Percentiles rank a stretch among this genome's conserved stretches.
Conservation (phyloP, 768 basidiomycete genomes). For the Lentinula lateritia region DNA sequence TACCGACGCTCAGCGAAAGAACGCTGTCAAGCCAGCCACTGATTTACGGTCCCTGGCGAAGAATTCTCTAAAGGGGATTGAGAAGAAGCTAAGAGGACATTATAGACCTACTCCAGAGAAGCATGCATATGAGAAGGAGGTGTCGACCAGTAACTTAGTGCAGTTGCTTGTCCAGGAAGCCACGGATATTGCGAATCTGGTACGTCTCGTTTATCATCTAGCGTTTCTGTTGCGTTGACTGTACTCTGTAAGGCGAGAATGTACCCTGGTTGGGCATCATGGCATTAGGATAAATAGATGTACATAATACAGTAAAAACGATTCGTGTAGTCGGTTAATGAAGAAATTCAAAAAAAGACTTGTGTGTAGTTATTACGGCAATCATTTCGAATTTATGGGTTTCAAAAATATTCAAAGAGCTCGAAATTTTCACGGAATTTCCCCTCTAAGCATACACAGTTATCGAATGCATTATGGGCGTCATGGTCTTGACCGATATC, state of each 20-base stretch:
- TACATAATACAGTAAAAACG: no score
- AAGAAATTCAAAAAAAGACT: no score
- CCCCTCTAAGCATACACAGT: no score
- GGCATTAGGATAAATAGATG: conserved; percentile 38
- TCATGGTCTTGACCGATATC: no score
- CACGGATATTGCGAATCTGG: conserved; percentile 64
- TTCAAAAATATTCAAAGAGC: no score
- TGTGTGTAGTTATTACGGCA: no score
- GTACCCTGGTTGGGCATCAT: conserved; percentile 88
- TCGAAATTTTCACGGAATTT: no score
- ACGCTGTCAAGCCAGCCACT: conserved; percentile 30
- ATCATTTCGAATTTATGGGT: no score
- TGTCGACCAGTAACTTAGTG: conserved; percentile 82
- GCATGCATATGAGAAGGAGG: conserved; percentile 46
- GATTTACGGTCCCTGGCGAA: conserved; percentile 68
- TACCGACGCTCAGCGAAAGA: background rate
- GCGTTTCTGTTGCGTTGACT: conserved; percentile 50
- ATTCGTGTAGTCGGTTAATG: no score
- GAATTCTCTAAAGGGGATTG: conserved; percentile 73
- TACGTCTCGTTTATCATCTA: conserved; percentile 14
- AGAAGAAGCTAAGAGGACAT: conserved; percentile 75
- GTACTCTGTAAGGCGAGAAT: conserved; percentile 57
- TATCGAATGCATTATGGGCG: no score
- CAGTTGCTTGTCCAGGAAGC: conserved; percentile 91
- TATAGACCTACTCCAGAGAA: conserved; percentile 45